Base-by-base conservation (phyloP, 768 basidiomycete genomes). In the Xerocomellus intermedius region DNA sequence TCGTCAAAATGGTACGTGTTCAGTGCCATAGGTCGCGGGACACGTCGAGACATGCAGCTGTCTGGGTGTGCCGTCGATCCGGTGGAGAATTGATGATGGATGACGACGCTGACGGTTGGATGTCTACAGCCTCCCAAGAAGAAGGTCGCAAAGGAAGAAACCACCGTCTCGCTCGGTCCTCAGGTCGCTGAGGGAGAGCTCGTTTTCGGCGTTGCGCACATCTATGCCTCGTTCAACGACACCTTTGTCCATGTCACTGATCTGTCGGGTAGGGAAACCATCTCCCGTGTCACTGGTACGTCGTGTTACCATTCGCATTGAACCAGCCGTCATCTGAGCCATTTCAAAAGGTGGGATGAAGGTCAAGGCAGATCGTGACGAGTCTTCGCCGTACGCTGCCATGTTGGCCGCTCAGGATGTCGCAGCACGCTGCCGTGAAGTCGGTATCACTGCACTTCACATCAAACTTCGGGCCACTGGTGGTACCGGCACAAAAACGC, bases 351-450 rank as follows among this genome's bases (percentile, higher is more conserved):
- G 93, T 74, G 97, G 97, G 57, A 98, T 98, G 97, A 98, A 98
- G 81, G 97, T 99, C 78, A 99, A 98, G 82, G 97, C 96, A 13
- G 97, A 99, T 77, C 90, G 97, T 77, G 97, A 99, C 79, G 97
- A 99, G 79, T 98, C 94, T 39, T 98, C 95, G 22, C 92, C 91
- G 17, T 92, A 97, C 71, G 93, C 94, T 48, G 94, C 95, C 72
- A 96, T 97, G 95, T 81, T 98, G 73, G 96, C 96, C 52, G 94
- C 96, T 41, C 96, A 98, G 79, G 96, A 98, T 66, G 94, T 94
- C 63, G 96, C 96, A 55, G 73, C 80, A 49, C 92, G 95, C 64
- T 99, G 97, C 89, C 91, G 91, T 71, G 97, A 98, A 78, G 92
- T 98, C 65, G 97, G 97, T 53, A 89, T 99, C 77, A 98, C 92